Evolutionary conservation across 2,329 filamentous ascomycete species (phyloP).

Genomic region (Sclerotinia borealis): DNA sequence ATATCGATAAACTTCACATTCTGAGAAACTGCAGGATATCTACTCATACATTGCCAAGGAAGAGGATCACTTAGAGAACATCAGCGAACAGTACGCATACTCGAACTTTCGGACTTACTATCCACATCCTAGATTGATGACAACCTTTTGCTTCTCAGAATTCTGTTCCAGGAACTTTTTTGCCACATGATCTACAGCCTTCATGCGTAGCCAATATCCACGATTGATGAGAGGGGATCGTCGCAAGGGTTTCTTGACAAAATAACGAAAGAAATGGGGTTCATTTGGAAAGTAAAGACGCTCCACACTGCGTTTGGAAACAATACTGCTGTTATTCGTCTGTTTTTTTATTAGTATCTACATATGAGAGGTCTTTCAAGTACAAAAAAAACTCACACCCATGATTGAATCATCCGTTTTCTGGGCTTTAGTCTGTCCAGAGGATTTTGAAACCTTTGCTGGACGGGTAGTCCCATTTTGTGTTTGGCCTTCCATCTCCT

Average conservation of each 20-base stretch:
- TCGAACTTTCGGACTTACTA: constrained; percentile 55
- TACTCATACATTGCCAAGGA: constrained; percentile 73
- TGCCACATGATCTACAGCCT: constrained; percentile 71
- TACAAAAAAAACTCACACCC: constrained; percentile 20
- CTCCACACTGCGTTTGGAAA: constrained; percentile 90
- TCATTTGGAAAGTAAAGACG: constrained; percentile 72
- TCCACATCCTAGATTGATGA: constrained; percentile 84
- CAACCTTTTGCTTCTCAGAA: constrained; percentile 55
- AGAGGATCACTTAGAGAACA: constrained; percentile 64
- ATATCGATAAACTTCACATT: constrained; percentile 71
- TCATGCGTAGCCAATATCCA: constrained; percentile 51
- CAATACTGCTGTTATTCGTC: constrained; percentile 89
- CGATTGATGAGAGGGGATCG: constrained; percentile 86
- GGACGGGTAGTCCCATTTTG: not conserved
- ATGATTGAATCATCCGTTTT: constrained; percentile 40
- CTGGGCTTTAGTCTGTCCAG: constrained; percentile 6
- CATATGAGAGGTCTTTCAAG: not conserved
- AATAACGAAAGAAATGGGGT: constrained; percentile 79
- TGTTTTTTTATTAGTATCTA: constrained; percentile 30
- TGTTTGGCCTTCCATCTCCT: not conserved
- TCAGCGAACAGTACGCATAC: constrained; percentile 2
- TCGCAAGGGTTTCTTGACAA: constrained; percentile 77
- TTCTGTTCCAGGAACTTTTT: constrained; percentile 61
- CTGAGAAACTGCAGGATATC: constrained; percentile 53
- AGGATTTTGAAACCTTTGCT: not conserved